Evolutionary conservation across 1,284 basidiomycete species (phyloP).

Genomic region (Coriolopsis trogii): DNA sequence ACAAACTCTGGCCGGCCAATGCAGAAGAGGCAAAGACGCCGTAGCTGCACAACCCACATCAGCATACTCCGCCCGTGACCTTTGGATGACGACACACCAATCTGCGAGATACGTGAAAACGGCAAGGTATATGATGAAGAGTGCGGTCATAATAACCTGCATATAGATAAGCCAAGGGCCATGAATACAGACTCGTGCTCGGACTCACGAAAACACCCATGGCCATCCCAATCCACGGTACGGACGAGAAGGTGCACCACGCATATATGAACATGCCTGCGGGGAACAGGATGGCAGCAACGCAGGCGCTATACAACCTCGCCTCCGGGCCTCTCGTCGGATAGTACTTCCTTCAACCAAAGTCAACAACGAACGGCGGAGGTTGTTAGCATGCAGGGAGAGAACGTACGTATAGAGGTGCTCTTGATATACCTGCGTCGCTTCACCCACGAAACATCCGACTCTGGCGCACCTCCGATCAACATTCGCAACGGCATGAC

Average conservation of each 20-base stretch:
- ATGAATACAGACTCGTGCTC: neutral
- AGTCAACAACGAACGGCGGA: neutral
- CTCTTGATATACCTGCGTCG: conserved; percentile 67
- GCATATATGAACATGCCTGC: conserved; percentile 69
- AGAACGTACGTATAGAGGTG: conserved; percentile 57
- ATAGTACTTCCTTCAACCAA: conserved; percentile 49
- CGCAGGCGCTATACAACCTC: conserved; percentile 67
- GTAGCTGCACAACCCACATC: conserved; percentile 44
- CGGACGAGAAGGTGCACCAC: conserved; percentile 54
- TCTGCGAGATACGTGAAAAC: conserved; percentile 77
- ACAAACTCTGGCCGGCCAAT: conserved; percentile 76
- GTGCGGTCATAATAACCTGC: conserved; percentile 48
- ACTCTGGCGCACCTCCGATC: conserved; percentile 49
- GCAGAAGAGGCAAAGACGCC: conserved; percentile 79
- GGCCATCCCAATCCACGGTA: conserved; percentile 62
- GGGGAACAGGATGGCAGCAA: conserved; percentile 65
- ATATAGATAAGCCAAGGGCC: neutral
- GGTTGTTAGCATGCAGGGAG: no score
- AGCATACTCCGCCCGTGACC: neutral
- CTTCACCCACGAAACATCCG: conserved; percentile 61
- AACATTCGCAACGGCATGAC: neutral
- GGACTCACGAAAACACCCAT: conserved; percentile 54
- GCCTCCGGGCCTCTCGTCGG: conserved; percentile 69
- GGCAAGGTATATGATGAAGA: conserved; percentile 64
- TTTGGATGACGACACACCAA: conserved; percentile 46